These are phyloP conservation scores for Hypocrella siamensis DNA, from an alignment of 2,329 filamentous ascomycete genomes.

Conservation along the genomic window DNA sequence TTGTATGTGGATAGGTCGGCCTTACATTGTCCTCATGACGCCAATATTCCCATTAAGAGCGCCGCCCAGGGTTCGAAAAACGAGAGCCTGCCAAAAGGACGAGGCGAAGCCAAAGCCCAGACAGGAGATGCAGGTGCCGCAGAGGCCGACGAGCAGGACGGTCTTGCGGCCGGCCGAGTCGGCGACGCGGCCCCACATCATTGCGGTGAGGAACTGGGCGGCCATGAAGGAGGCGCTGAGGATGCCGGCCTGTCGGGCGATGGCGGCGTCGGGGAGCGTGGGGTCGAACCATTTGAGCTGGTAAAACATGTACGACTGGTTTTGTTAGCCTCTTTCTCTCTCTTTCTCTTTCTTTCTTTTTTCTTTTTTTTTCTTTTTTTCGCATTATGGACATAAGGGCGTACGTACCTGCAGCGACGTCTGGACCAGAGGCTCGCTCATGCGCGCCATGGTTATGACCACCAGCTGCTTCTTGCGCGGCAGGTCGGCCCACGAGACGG, in stretches of 20 bases:
- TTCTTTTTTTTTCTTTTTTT: neutral
- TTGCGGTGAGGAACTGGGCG: constrained; percentile 67
- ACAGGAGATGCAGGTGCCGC: constrained; percentile 38
- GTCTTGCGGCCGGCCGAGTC: constrained; percentile 58
- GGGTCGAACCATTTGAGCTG: constrained; percentile 65
- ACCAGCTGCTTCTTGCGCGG: constrained; percentile 64
- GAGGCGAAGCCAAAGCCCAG: constrained; percentile 49
- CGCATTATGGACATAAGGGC: neutral
- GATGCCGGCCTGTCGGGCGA: constrained; percentile 63
- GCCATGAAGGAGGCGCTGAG: constrained; percentile 67
- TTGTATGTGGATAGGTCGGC: neutral
- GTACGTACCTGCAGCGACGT: constrained; percentile 44
- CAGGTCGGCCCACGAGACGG: constrained; percentile 45
- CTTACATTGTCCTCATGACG: constrained; percentile 56
- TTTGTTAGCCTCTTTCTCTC: neutral
- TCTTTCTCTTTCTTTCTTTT: neutral
- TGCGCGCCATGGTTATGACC: constrained; percentile 60
- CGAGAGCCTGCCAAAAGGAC: constrained; percentile 53
- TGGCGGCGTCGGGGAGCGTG: constrained; percentile 40
- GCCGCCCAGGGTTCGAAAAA: constrained; percentile 54
- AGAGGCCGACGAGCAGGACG: constrained; percentile 61
- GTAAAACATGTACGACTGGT: constrained; percentile 68
- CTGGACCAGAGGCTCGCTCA: constrained; percentile 72
- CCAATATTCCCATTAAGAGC: constrained; percentile 60
- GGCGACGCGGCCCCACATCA: constrained; percentile 65